Evolutionary conservation across 1,139 yeast species (phyloP), one percentile per base, ranked within the genome.

Genomic region (Suhomyces yuchorum): DNA sequence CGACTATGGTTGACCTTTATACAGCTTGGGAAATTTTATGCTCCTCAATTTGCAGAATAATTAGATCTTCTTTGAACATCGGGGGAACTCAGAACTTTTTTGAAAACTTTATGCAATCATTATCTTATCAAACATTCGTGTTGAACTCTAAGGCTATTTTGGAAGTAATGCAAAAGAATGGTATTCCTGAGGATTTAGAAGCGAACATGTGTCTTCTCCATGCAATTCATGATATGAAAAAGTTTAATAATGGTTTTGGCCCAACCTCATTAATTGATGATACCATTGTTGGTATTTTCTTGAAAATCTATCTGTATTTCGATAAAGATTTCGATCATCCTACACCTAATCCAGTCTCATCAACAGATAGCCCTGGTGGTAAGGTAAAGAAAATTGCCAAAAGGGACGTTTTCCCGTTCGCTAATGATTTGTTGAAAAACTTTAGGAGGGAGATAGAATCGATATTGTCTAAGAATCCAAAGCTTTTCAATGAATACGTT

Each of bases 231-330:
- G 93, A 86, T 46, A 74, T 87, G 60, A 78, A 89, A 52, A 80
- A 87, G 50, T 72, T 85, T 61, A 89, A 90, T 51, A 87, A 84
- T 59, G 96, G 96, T 0, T 85, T 84, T 62, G 93, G 92, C 0
- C 85, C 96, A 0, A 87, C 96, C 0, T 85, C 93, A 0, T 70
- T 81, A 24, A 79, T 87, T 35, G 96, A 89, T 61, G 96, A 89
- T 56, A 78, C 90, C 0, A 80, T 82, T 51, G 85, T 85, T 26
- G 78, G 86, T 2, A 62, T 87, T 0, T 89, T 77, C 59, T 66
- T 88, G 55, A 72, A 71, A 44, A 64, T 87, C 8, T 85, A 72
- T 51, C 54, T 62, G n/a, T 51, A 55, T 43, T 64, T 58, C 40
- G 46, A 48, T 41, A 53, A 50, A 38, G 49, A 46, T 24, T 23